Evolutionary conservation across 2,329 filamentous ascomycete species (phyloP).

Genomic region (Cladophialophora exuberans): DNA sequence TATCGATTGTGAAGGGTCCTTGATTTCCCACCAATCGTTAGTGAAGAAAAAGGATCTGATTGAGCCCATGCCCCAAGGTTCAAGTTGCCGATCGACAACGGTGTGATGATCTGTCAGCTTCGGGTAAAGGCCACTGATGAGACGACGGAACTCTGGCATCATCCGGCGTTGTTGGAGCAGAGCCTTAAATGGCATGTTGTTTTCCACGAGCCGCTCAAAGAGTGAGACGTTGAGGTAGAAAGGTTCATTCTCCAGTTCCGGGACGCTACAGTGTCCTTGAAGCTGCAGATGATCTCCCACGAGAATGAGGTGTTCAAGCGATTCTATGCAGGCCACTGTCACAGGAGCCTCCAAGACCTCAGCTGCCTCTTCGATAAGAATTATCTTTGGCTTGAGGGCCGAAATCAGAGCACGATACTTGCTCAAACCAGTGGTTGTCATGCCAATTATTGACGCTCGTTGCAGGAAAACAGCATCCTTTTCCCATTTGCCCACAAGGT

Average conservation of each 20-base stretch:
- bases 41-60: conserved; percentile 64
- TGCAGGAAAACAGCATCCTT: conserved; percentile 64
- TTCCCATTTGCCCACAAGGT: conserved; percentile 63
- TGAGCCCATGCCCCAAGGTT: conserved; percentile 56
- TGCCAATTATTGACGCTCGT: conserved; percentile 62
- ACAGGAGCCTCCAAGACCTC: conserved; percentile 68
- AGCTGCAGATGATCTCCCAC: conserved; percentile 84
- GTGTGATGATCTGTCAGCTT: conserved; percentile 61
- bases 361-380: conserved; percentile 80
- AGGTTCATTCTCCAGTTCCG: conserved; percentile 61
- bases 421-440: conserved; percentile 79
- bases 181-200: conserved; percentile 65
- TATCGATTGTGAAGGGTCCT: conserved; percentile 66
- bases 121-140: conserved; percentile 66
- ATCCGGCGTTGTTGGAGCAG: conserved; percentile 72
- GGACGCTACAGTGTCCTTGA: conserved; percentile 66
- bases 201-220: conserved; percentile 76
- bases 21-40: conserved; percentile 67
- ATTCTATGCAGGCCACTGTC: conserved; percentile 62
- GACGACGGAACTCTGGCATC: conserved; percentile 67
- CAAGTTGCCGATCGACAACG: conserved; percentile 58
- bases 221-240: conserved; percentile 74
- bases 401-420: conserved; percentile 76
- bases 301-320: conserved; percentile 66
- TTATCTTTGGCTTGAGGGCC: conserved; percentile 65